Percentiles rank a stretch among this genome's conserved stretches.
phyloP scores from a whole-genome alignment of 345 rosid genomes.

The Excoecaria agallocha region DNA sequence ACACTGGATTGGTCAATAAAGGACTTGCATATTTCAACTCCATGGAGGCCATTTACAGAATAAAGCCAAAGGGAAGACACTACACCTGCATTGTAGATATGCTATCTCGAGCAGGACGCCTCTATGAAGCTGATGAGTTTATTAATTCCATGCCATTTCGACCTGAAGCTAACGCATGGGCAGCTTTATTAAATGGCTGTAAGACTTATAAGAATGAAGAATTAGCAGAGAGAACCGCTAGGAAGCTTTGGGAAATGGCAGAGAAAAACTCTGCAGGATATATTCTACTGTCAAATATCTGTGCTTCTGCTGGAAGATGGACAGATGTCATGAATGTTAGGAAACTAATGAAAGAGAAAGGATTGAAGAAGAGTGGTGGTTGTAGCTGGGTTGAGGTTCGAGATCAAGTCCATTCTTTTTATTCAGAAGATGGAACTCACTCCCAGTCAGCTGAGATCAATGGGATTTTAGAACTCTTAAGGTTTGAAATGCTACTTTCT shows the following conservation, averaged over 20 bases:
- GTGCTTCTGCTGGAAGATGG: conserved; percentile 62
- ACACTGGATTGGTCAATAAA: conserved; percentile 45
- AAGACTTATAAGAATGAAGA: conserved; percentile 42
- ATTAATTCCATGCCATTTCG: conserved; percentile 48
- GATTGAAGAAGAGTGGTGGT: conserved; percentile 49
- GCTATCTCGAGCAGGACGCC: conserved; percentile 58
- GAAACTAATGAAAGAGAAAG: conserved; percentile 50
- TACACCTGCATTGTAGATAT: conserved; percentile 54
- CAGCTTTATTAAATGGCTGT: conserved; percentile 56
- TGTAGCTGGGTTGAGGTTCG: conserved; percentile 61
- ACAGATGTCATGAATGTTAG: conserved; percentile 41
- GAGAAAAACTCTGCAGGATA: conserved; percentile 39
- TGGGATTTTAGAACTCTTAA: conserved; percentile 39
- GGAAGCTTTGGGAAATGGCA: conserved; percentile 37
- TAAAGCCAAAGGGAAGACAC: conserved; percentile 45
- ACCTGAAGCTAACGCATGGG: conserved; percentile 46
- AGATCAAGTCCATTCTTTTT: conserved; percentile 39
- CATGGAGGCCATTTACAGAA: conserved; percentile 40
- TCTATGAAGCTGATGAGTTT: conserved; percentile 54
- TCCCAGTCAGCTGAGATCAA: conserved; percentile 33
- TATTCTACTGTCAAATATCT: conserved; percentile 54
- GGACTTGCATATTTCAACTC: conserved; percentile 43
- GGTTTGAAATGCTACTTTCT: conserved; percentile 35
- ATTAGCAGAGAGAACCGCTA: conserved; percentile 44
- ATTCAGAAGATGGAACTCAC: conserved; percentile 42